Conservation (phyloP, 495 filamentous ascomycete species). For the Penicillium mononematosum region DNA sequence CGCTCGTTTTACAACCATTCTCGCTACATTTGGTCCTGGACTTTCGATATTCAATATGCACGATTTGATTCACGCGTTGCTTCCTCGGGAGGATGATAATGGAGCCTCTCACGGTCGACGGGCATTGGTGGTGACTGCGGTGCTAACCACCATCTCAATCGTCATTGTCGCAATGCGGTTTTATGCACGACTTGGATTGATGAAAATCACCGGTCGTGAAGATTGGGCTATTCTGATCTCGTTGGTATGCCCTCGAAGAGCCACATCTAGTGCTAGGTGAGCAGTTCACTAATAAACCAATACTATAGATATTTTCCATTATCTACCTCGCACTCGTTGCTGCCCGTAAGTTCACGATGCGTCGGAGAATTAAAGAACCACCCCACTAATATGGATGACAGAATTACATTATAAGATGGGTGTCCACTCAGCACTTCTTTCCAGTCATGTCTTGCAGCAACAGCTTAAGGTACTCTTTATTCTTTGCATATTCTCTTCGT, state of each 20-base stretch:
- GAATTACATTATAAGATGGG: conserved; percentile 38
- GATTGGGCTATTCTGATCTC: conserved; percentile 38
- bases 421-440: conserved; percentile 22
- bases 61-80: conserved; percentile 14
- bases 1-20: conserved; percentile 18
- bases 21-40: conserved; percentile 9
- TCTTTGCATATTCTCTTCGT: not conserved
- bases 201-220: conserved; percentile 39
- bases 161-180: conserved; percentile 36
- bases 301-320: conserved; percentile 24
- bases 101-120: conserved; percentile 28
- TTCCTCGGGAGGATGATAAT: conserved; percentile 22
- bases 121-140: conserved; percentile 39
- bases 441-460: conserved; percentile 19
- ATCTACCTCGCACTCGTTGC: conserved; percentile 36
- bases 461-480: conserved; percentile 34
- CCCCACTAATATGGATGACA: conserved; percentile 11
- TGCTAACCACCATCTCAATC: conserved; percentile 31
- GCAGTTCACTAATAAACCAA: not conserved
- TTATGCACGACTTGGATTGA: conserved; percentile 35
- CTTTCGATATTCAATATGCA: conserved; percentile 22
- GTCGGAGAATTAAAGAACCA: not conserved
- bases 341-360: conserved; percentile 28
- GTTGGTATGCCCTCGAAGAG: conserved; percentile 18
- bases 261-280: not conserved